Evolutionary conservation across 2,329 filamentous ascomycete species (phyloP), one percentile per base, ranked within the genome.

Genomic region (Huntiella omanensis): DNA sequence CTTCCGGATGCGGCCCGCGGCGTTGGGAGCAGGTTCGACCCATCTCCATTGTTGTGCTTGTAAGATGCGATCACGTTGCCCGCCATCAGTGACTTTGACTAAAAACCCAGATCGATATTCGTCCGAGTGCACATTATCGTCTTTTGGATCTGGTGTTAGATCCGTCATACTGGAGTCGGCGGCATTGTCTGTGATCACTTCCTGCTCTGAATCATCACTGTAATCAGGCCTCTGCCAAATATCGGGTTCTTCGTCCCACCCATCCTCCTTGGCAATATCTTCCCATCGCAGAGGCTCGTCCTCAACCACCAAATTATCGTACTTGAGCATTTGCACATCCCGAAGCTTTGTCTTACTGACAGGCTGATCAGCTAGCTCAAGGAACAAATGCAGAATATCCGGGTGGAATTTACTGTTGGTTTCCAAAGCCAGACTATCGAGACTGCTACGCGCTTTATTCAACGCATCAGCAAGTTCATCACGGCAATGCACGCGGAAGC

Each of bases 301-400:
- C 5, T 64, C 59, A 1, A 68, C 62, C 34, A 65, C 58, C 17
- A 16, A 38, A 4, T 8, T 33, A 33, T 33, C 39, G 5, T 43
- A 37, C 22, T 43, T 34, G 2, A 80, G 60, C 1, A 63, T 58
- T 13, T 77, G 67, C n/a, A 91, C 62, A 51, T 76, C 71, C 36
- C 71, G 67, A 1, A 88, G 61, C 3, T 66, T 71, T 0, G 83
- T 75, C 44, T 85, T 79, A 45, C 78, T 71, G 0, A 78, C 72
- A 2, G 91, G 88, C 45, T 78, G 73, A 54, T 94, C 79, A 1
- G 88, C 88, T 1, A 96, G 71, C 50, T 84, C 74, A 5, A 96
- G 65, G 8, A 96, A 63, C 1, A 96, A 62, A 43, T 82, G 77
- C 11, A 96, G 64, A 11, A 83, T 68, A 54, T 96, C 91, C 0